Conservation (phyloP, 2,329 filamentous ascomycete genomes). For the Domatiomyces catenatus region DNA sequence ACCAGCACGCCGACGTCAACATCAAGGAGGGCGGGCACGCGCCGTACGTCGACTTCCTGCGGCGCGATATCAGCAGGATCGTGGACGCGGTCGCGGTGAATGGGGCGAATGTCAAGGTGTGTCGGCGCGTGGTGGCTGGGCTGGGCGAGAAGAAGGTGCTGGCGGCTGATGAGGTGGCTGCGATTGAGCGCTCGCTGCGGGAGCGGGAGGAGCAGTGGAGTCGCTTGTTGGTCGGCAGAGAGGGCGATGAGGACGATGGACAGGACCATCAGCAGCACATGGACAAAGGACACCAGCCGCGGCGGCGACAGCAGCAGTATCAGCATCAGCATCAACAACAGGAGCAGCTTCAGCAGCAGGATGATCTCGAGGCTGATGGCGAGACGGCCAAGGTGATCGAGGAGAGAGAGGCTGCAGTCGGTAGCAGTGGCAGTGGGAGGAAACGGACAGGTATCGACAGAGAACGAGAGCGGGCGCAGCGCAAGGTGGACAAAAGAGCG, state of each 20-base stretch:
- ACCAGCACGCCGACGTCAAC: constrained; percentile 80
- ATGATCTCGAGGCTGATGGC: constrained; percentile 21
- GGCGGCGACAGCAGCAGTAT: constrained; percentile 20
- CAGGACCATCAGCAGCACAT: constrained; percentile 23
- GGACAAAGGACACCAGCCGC: too few relatives aligned
- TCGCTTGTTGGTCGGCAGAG: constrained; percentile 37
- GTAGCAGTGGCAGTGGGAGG: constrained; percentile 1
- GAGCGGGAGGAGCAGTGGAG: constrained; percentile 54
- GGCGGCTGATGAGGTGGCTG: constrained; percentile 54
- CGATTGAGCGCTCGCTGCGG: constrained; percentile 71
- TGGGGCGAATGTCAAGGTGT: constrained; percentile 85
- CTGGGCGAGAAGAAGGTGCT: constrained; percentile 59
- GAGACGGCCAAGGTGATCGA: constrained; percentile 19
- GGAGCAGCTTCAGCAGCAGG: not conserved
- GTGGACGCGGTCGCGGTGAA: constrained; percentile 84
- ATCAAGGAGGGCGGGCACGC: constrained; percentile 53
- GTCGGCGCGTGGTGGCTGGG: constrained; percentile 60
- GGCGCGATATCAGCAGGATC: constrained; percentile 77
- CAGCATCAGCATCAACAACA: constrained; percentile 3
- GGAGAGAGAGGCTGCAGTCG: not conserved
- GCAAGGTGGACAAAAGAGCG: constrained; percentile 62
- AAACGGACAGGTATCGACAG: constrained; percentile 9
- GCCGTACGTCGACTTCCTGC: constrained; percentile 85
- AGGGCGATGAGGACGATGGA: constrained; percentile 23
- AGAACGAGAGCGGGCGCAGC: constrained; percentile 21